Percentiles rank a stretch among this genome's conserved stretches.
Conservation (phyloP, 2,329 filamentous ascomycete genomes). For the Microdochium nivale region DNA sequence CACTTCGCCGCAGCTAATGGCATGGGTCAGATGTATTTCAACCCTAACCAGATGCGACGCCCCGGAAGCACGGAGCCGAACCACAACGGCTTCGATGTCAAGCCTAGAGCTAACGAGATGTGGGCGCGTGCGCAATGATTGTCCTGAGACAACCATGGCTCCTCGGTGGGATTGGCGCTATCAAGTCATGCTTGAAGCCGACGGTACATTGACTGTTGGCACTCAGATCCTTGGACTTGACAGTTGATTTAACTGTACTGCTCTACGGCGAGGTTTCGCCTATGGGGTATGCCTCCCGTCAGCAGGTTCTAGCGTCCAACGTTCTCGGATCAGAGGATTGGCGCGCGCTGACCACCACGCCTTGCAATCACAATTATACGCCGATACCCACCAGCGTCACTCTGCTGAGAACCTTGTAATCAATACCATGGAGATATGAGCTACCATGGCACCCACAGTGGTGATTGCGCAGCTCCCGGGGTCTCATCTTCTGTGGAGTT, state of each 20-base stretch:
- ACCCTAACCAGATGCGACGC: conserved; percentile 53
- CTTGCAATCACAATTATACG: too few species aligned
- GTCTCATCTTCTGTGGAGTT: neutral
- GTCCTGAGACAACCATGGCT: too few species aligned
- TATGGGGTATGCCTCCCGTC: neutral
- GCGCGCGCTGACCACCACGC: too few species aligned
- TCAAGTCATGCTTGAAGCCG: neutral
- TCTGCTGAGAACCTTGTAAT: too few species aligned
- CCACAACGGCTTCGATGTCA: conserved; percentile 51
- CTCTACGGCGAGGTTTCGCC: neutral
- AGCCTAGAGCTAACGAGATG: conserved; percentile 45
- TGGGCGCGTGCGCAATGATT: conserved; percentile 27
- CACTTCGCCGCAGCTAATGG: conserved; percentile 49
- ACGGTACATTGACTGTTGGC: neutral
- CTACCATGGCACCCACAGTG: neutral
- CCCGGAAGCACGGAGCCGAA: conserved; percentile 66
- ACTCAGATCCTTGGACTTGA: neutral
- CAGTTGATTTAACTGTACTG: neutral
- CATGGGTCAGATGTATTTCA: conserved; percentile 60
- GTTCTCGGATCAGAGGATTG: neutral
- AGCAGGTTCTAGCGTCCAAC: neutral
- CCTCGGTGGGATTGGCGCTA: neutral
- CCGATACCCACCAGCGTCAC: too few species aligned
- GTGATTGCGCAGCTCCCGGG: neutral
- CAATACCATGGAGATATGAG: too few species aligned